Conservation (phyloP, 176 grass and related monocot genomes). For the Rhynchospora breviuscula region DNA sequence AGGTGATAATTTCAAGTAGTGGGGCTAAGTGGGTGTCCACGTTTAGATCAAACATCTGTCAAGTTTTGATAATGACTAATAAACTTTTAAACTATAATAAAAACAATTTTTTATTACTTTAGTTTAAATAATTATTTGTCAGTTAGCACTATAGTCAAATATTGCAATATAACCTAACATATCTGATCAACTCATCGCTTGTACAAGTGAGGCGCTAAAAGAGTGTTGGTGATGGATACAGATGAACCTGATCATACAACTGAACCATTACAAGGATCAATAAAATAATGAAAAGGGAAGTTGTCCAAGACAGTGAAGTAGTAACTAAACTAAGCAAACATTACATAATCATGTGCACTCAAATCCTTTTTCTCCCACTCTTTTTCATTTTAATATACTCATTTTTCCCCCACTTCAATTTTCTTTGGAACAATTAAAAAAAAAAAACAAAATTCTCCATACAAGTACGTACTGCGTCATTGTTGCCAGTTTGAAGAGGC, state of each 20-base stretch:
- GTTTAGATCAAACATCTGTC: too few relatives aligned
- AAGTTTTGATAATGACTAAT: too few relatives aligned
- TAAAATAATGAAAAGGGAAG: constrained; percentile 1
- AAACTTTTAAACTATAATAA: not conserved
- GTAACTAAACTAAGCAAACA: constrained; percentile 19
- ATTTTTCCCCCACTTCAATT: not conserved
- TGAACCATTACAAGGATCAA: not conserved
- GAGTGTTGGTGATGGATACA: not conserved
- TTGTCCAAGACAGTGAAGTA: constrained; percentile 20
- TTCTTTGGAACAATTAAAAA: constrained; percentile 11
- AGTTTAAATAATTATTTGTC: not conserved
- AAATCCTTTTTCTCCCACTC: not conserved
- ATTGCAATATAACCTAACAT: not conserved
- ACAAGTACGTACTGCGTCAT: constrained; percentile 4
- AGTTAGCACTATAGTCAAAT: not conserved
- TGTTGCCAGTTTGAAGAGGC: not conserved
- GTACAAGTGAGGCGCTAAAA: not conserved
- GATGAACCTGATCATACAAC: constrained; percentile 6
- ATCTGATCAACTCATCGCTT: not conserved
- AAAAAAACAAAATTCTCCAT: constrained; percentile 1
- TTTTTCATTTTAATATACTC: not conserved
- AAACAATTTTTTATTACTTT: not conserved
- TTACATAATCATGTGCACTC: constrained; percentile 21
- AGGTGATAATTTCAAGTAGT: not conserved
- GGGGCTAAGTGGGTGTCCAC: not conserved